Base-by-base conservation (phyloP, 23 red algal genomes). In the Agarophyton chilense region DNA sequence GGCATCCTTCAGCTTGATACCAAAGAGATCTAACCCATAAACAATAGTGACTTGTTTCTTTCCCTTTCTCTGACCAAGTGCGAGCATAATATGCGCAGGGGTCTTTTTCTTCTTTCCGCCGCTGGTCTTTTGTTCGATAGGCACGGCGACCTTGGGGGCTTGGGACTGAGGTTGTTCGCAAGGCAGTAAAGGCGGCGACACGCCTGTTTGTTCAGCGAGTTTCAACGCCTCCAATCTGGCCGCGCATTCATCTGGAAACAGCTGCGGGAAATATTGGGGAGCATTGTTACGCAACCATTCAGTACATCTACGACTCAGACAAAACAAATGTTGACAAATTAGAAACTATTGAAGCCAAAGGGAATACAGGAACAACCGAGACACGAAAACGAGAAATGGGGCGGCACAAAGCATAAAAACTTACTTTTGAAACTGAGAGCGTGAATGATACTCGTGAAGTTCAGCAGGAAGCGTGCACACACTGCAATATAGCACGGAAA, bases 1-100 rank as follows among this genome's bases (percentile, higher is more conserved):
- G 41, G 91, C 91, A 34, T 94, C 91, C 44, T 84, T 86, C 0
- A 94, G 81, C 70, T 94, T 94, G 61, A 94, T 94, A 22, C 82
- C 91, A 46, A 94, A 94, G 52, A 94, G 44, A 71, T 94, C 91
- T 9, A 94, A 72, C 17, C 91, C 91, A 33, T 86, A 86, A 10
- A 94, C 91, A 46, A 94, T 86, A 52, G 91, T 94, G 8, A 94
- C 91, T 50, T 92, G 89, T 22, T 94, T 94, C 71, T 86, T 85
- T 24, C 91, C 91, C 60, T 94, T 94, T 53, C 91, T 44, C 40
- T 94, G 78, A 31, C 73, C 91, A 13, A 86, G 71, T 25, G 60
- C 50, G 60, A 94, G 81, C 1, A 86, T 40, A 22, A 94, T 72
- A 51, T 94, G 79, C 31, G 91, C 88, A 14, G 88, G 58, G n/a